Evolutionary conservation across 2,329 filamentous ascomycete species (phyloP).

Genomic region (Emergomyces pasteurianus): DNA sequence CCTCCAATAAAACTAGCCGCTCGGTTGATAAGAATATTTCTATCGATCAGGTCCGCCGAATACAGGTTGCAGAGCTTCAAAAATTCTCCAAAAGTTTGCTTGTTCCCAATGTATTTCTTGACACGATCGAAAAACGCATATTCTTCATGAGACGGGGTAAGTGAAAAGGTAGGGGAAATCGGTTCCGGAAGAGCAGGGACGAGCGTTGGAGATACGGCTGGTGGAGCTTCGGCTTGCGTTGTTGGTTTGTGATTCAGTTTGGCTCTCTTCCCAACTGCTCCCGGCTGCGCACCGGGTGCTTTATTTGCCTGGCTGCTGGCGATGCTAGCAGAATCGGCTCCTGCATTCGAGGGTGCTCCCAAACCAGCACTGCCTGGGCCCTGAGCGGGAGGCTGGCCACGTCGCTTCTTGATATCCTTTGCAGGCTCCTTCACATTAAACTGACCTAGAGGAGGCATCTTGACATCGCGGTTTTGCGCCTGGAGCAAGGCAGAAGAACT

Average conservation of each 20-base stretch:
- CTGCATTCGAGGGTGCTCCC: slow-evolving; percentile 21
- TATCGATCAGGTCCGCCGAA: slow-evolving; percentile 83
- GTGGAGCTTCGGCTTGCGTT: slow-evolving; percentile 42
- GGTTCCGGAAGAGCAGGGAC: slow-evolving; percentile 82
- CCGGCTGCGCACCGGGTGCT: slow-evolving; percentile 26
- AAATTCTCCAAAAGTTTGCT: slow-evolving; percentile 88
- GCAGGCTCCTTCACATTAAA: slow-evolving; percentile 75
- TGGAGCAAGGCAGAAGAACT: slow-evolving; percentile 30
- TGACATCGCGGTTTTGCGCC: slow-evolving; percentile 43
- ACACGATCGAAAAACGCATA: slow-evolving; percentile 90
- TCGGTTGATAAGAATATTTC: slow-evolving; percentile 68
- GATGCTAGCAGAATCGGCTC: slow-evolving; percentile 18
- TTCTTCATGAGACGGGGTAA: slow-evolving; percentile 71
- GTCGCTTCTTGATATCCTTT: slow-evolving; percentile 85
- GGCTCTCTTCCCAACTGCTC: slow-evolving; percentile 48
- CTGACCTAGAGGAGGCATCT: slow-evolving; percentile 87
- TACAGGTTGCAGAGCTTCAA: slow-evolving; percentile 94
- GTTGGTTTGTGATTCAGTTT: slow-evolving; percentile 58
- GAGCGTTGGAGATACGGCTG: slow-evolving; percentile 66
- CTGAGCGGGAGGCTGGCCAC: slow-evolving; percentile 42
- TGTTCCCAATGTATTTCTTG: slow-evolving; percentile 91
- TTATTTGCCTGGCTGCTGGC: slow-evolving; percentile 24
- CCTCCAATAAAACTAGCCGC: slow-evolving; percentile 76
- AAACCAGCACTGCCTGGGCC: slow-evolving; percentile 22
- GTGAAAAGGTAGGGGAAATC: slow-evolving; percentile 60